Percentiles rank a stretch among this genome's conserved stretches.
Conservation (phyloP, 1,139 yeast genomes). For the Yamadazyma sp. region DNA sequence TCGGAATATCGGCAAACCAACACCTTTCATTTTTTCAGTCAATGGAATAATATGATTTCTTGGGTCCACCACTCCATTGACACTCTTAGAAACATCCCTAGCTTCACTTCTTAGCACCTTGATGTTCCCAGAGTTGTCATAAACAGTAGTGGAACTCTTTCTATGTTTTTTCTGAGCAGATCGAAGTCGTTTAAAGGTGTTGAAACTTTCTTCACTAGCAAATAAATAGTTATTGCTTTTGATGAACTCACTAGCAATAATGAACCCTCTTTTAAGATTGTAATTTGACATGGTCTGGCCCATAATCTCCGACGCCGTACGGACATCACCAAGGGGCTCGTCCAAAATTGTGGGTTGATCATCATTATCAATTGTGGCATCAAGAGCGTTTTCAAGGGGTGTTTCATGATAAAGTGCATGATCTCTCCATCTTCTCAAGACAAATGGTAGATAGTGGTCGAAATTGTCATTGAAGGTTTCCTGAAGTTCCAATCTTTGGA, state of each 20-base stretch:
- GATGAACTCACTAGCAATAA: slow-evolving; percentile 36
- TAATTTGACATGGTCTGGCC: slow-evolving; percentile 19
- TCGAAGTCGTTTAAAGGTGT: slow-evolving; percentile 30
- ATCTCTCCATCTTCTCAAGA: slow-evolving; percentile 28
- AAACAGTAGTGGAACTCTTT: slow-evolving; percentile 22
- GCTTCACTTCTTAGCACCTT: slow-evolving; percentile 14
- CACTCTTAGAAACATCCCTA: slow-evolving; percentile 1
- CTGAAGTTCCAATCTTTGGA: slow-evolving; percentile 34
- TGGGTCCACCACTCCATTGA: slow-evolving; percentile 22
- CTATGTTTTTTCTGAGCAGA: slow-evolving; percentile 22
- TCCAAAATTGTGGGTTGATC: slow-evolving; percentile 25
- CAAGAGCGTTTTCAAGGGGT: slow-evolving; percentile 10
- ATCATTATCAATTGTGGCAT: slow-evolving; percentile 15
- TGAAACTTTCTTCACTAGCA: slow-evolving; percentile 29
- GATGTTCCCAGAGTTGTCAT: slow-evolving; percentile 26
- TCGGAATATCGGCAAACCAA: slow-evolving; percentile 41
- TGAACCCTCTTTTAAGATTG: slow-evolving; percentile 27
- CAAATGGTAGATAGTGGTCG: slow-evolving; percentile 38
- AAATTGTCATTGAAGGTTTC: slow-evolving; percentile 37
- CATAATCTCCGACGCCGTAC: slow-evolving; percentile 14
- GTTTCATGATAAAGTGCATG: slow-evolving; percentile 8
- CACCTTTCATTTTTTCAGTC: slow-evolving; percentile 30
- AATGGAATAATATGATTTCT: slow-evolving; percentile 36
- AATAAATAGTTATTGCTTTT: slow-evolving; percentile 32
- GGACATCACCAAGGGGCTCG: slow-evolving; percentile 15